phyloP scores from a whole-genome alignment of 2,329 filamentous ascomycete species.

The Immersiporthe knoxdaviesiana region DNA sequence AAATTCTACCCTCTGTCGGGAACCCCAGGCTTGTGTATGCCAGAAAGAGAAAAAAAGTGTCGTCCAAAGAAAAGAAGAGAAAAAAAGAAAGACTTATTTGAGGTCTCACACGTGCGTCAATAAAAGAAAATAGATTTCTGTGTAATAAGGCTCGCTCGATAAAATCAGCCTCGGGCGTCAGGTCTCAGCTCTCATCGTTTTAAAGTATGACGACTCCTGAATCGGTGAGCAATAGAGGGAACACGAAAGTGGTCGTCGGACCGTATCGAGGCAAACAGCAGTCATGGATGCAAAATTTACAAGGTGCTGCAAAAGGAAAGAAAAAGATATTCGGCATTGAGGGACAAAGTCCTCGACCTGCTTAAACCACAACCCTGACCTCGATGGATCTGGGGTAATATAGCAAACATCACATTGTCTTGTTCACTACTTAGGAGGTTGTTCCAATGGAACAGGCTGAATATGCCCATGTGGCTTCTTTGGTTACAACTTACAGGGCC shows the following conservation, averaged over 20 bases:
- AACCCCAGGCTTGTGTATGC: constrained; percentile 13
- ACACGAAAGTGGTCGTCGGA: constrained; percentile 4
- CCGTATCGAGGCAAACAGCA: constrained; percentile 10
- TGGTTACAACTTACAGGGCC: neutral
- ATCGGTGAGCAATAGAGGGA: constrained; percentile 3
- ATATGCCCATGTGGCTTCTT: constrained; percentile 7
- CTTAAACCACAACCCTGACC: constrained; percentile 11
- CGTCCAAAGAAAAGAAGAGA: neutral
- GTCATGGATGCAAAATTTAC: constrained; percentile 10
- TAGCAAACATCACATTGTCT: neutral
- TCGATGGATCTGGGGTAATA: constrained; percentile 9
- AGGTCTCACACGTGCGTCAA: constrained; percentile 17
- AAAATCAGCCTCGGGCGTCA: constrained; percentile 6
- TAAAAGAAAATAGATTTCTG: constrained; percentile 9
- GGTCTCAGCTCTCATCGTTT: constrained; percentile 4
- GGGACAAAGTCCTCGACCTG: neutral
- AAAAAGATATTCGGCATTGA: neutral
- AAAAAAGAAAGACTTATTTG: neutral
- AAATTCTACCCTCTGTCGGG: neutral
- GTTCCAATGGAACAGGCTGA: neutral
- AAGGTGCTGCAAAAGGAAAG: neutral
- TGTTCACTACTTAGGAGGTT: neutral
- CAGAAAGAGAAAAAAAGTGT: neutral
- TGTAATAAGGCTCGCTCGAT: constrained; percentile 1
- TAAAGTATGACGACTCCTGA: neutral